Percentiles rank a stretch among this genome's conserved stretches.
Conservation (phyloP, 2,329 filamentous ascomycete genomes). For the Sclerotiophoma versabilis region DNA sequence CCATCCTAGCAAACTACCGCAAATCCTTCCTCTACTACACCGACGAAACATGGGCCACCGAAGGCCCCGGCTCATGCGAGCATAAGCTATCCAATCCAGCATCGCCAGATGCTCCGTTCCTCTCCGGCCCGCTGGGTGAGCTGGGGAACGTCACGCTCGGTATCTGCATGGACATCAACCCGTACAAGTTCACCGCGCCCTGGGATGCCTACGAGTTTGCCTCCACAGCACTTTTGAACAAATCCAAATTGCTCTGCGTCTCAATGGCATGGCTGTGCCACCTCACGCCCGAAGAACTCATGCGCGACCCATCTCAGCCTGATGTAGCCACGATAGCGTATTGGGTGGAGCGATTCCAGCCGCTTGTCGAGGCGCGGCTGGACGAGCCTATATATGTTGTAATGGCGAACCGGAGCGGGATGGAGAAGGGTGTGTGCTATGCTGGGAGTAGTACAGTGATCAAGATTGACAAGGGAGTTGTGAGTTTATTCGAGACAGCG, state of each 20-base stretch:
- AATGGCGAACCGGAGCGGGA: conserved; percentile 73
- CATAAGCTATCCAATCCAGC: conserved; percentile 27
- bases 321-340: conserved; percentile 78
- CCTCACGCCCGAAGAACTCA: conserved; percentile 57
- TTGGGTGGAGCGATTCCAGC: conserved; percentile 76
- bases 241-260: conserved; percentile 70
- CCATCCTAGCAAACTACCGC: conserved; percentile 66
- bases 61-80: conserved; percentile 51
- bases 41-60: conserved; percentile 69
- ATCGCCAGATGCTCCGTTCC: conserved; percentile 45
- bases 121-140: conserved; percentile 43
- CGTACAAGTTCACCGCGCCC: conserved; percentile 66
- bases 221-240: conserved; percentile 63
- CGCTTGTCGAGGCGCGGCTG: conserved; percentile 52
- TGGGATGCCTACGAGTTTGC: conserved; percentile 66
- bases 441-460: conserved; percentile 77
- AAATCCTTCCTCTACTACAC: conserved; percentile 72
- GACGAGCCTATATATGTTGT: conserved; percentile 69
- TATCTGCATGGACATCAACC: conserved; percentile 68
- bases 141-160: conserved; percentile 52
- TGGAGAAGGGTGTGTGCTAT: conserved; percentile 71
- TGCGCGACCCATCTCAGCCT: conserved; percentile 60
- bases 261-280: conserved; percentile 80
- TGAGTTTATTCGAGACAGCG: conserved; percentile 72
- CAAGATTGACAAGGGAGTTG: conserved; percentile 69